These are phyloP conservation scores for Penicillium mononematosum DNA, from an alignment of 495 filamentous ascomycete species.

Conservation along the genomic window DNA sequence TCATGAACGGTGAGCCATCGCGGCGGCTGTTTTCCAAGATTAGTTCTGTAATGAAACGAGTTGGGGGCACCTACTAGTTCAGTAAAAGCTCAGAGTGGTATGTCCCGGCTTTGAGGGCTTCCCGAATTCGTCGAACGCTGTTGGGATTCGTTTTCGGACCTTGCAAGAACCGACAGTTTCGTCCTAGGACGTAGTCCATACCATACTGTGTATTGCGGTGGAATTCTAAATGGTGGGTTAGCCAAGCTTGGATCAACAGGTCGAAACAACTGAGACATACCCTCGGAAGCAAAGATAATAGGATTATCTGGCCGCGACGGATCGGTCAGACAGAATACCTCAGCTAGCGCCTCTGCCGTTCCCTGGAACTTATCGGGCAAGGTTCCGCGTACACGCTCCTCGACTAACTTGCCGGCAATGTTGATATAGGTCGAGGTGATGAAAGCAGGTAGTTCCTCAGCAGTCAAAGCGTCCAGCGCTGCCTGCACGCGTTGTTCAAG, in stretches of 20 bases:
- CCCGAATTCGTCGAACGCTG: conserved; percentile 54
- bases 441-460: conserved; percentile 68
- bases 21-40: conserved; percentile 39
- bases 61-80: conserved; percentile 57
- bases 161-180: conserved; percentile 62
- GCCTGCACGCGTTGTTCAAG: conserved; percentile 58
- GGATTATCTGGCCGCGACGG: conserved; percentile 71
- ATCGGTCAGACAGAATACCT: conserved; percentile 76
- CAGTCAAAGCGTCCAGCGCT: conserved; percentile 58
- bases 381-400: conserved; percentile 35
- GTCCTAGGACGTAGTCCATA: conserved; percentile 55
- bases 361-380: conserved; percentile 43
- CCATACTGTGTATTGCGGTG: conserved; percentile 61
- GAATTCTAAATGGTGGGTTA: conserved; percentile 40
- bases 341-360: conserved; percentile 66
- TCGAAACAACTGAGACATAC: conserved; percentile 35
- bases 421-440: conserved; percentile 50
- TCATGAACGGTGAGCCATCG: conserved; percentile 64
- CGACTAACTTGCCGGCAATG: conserved; percentile 35
- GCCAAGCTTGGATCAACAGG: background rate
- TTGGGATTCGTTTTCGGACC: conserved; percentile 53
- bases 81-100: conserved; percentile 67
- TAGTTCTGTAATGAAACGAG: background rate
- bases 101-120: conserved; percentile 54
- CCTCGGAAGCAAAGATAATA: conserved; percentile 74